Percentiles rank a stretch among this genome's conserved stretches.
Conservation (phyloP, 768 basidiomycete genomes). For the Pleurotus cornucopiae region DNA sequence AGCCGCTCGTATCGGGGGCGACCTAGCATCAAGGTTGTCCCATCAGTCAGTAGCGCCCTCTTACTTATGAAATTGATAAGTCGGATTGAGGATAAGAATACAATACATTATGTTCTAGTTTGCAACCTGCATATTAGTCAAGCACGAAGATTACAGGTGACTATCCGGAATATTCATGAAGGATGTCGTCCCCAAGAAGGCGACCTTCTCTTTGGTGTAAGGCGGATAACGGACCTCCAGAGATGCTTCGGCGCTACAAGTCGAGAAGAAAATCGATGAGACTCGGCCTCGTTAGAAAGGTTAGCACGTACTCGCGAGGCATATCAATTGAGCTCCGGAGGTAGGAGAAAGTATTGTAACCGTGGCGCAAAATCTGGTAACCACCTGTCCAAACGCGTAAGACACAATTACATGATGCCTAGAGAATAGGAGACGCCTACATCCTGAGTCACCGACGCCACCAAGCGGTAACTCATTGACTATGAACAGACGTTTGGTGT, state of each 20-base stretch:
- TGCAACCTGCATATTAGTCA: no score
- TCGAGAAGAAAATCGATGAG: not conserved
- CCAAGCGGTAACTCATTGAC: slow-evolving; percentile 41
- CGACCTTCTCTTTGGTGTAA: slow-evolving; percentile 34
- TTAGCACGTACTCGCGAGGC: slow-evolving; percentile 41
- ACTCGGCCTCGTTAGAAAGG: no score
- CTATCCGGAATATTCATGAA: slow-evolving; percentile 19
- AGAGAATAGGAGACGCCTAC: slow-evolving; percentile 30
- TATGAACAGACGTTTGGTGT: slow-evolving; percentile 5
- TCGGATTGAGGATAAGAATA: no score
- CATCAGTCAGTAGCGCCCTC: no score
- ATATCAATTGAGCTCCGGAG: slow-evolving; percentile 43
- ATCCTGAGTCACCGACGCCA: slow-evolving; percentile 61
- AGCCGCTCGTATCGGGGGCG: no score
- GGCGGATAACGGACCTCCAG: slow-evolving; percentile 47
- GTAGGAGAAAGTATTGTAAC: slow-evolving; percentile 54
- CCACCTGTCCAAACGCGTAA: slow-evolving; percentile 39
- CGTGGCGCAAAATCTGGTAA: slow-evolving; percentile 44
- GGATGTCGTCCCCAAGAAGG: slow-evolving; percentile 22
- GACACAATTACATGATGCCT: not conserved
- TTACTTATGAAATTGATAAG: no score
- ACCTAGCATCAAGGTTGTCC: no score
- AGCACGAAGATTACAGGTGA: no score
- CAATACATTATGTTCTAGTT: no score
- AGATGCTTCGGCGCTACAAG: slow-evolving; percentile 33